phyloP scores from a whole-genome alignment of 2,329 filamentous ascomycete species.

The Paecilomyces dactylethromorphus region DNA sequence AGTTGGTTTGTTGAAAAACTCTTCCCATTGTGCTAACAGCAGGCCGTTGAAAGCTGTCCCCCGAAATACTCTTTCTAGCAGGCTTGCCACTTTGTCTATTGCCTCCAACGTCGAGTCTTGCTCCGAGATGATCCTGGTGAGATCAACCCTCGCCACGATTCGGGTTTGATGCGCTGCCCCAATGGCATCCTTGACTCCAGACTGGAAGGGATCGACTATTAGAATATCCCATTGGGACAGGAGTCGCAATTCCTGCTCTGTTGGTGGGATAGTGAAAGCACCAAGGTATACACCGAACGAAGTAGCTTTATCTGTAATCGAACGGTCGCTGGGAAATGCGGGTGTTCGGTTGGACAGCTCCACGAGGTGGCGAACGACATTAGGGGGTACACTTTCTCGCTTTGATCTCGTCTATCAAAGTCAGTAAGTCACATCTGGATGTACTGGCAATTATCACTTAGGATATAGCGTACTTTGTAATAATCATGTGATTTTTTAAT shows the following conservation, averaged over 20 bases:
- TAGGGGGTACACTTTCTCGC: conserved; percentile 16
- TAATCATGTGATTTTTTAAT: conserved; percentile 14
- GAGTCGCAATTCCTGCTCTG: conserved; percentile 23
- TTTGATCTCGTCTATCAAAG: conserved; percentile 15
- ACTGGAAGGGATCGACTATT: conserved; percentile 36
- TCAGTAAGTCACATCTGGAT: not conserved
- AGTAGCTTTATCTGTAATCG: conserved; percentile 17
- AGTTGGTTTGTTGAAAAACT: conserved; percentile 19
- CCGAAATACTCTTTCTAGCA: conserved; percentile 18
- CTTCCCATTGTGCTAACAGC: conserved; percentile 38
- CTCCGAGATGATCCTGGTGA: conserved; percentile 14
- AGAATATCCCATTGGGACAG: conserved; percentile 40
- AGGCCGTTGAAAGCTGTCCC: conserved; percentile 31
- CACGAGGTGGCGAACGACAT: conserved; percentile 15
- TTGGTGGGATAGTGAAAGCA: conserved; percentile 25
- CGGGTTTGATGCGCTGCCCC: conserved; percentile 11
- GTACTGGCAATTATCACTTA: not conserved
- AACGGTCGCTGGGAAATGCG: conserved; percentile 10
- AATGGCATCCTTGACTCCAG: conserved; percentile 29
- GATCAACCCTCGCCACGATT: conserved; percentile 27
- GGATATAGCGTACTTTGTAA: conserved; percentile 19
- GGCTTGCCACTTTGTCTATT: conserved; percentile 23
- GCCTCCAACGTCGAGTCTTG: conserved; percentile 16
- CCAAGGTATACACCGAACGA: conserved; percentile 41
- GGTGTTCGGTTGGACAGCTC: conserved; percentile 16